Conservation (phyloP, 768 basidiomycete species). For the Cubamyces lactineus region DNA sequence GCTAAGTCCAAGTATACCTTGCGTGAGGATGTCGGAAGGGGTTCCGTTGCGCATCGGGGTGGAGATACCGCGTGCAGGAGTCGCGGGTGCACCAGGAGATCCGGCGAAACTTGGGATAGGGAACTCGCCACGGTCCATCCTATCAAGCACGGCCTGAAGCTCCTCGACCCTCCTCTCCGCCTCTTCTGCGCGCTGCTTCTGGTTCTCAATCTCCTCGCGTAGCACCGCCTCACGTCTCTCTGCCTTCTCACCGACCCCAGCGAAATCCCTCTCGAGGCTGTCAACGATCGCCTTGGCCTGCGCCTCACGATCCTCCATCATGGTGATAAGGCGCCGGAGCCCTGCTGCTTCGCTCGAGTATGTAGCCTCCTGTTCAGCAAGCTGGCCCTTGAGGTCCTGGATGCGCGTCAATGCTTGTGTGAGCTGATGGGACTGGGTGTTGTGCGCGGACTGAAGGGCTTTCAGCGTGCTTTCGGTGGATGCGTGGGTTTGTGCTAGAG, state of each 20-base stretch:
- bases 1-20: conserved; percentile 72
- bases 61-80: conserved; percentile 42
- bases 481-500: conserved; percentile 66
- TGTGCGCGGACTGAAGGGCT: conserved; percentile 71
- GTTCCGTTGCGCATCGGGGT: conserved; percentile 46
- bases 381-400: conserved; percentile 72
- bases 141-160: conserved; percentile 71
- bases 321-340: conserved; percentile 71
- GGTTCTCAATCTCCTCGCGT: conserved; percentile 71
- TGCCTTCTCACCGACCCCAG: conserved; percentile 67
- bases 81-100: conserved; percentile 25
- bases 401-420: conserved; percentile 76
- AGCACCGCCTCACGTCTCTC: conserved; percentile 68
- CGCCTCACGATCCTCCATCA: conserved; percentile 88
- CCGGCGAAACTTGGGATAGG: conserved; percentile 50
- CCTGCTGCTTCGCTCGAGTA: conserved; percentile 79
- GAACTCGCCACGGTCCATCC: conserved; percentile 73
- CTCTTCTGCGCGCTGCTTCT: conserved; percentile 67
- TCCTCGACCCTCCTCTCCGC: conserved; percentile 74
- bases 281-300: conserved; percentile 85
- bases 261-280: conserved; percentile 82
- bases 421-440: conserved; percentile 72
- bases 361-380: conserved; percentile 84
- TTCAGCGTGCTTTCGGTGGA: conserved; percentile 71
- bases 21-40: conserved; percentile 46